Evolutionary conservation across 495 filamentous ascomycete genomes (phyloP), one percentile per base, ranked within the genome.

Genomic region (Filosporella fistucella): DNA sequence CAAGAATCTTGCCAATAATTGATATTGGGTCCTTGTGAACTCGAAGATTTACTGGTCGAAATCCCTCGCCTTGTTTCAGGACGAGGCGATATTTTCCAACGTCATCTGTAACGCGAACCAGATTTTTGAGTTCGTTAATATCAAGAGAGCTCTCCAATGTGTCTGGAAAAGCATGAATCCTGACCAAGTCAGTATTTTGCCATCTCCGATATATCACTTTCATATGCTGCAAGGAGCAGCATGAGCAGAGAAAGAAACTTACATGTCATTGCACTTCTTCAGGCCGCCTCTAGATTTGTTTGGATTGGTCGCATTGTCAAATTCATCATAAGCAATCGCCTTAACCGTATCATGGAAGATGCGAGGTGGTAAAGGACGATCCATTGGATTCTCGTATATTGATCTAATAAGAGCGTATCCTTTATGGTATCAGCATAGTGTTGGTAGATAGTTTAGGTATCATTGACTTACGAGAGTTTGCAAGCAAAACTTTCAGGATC

Each of bases 241-340:
- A 29, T 14, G 6, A 22, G 14, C n/a, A 28, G 10, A 22, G 47
- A 58, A 58, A 32, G 8, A 13, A 23, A 69, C 84, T 68, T 70
- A 88, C 82, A 90, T 88, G 32, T 95, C 88, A 54, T 83, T 79
- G 34, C 88, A 88, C 66, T 79, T 87, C 59, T 88, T 89, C 60
- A 95, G 76, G 4, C 85, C 88, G 10, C 91, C 91, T 46, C 88
- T 76, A 7, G 78, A 87, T 54, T 81, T 74, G 55, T 94, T 94
- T 5, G 89, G 87, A 63, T 95, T 96, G 42, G 85, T 91, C 25
- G 91, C 89, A 57, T 89, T 91, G 57, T 95, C 89, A 59, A 91
- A 96, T 3, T 79, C 79, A 12, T 78, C 70, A 70, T 89, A 82
- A 1, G 84, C 84, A 16, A 79, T 71, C 12, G 77, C 71, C 25